A percentile compares a stretch with the other conserved stretches of the same genome.
phyloP scores from a whole-genome alignment of 495 filamentous ascomycete genomes.

The Tuber borchii region DNA sequence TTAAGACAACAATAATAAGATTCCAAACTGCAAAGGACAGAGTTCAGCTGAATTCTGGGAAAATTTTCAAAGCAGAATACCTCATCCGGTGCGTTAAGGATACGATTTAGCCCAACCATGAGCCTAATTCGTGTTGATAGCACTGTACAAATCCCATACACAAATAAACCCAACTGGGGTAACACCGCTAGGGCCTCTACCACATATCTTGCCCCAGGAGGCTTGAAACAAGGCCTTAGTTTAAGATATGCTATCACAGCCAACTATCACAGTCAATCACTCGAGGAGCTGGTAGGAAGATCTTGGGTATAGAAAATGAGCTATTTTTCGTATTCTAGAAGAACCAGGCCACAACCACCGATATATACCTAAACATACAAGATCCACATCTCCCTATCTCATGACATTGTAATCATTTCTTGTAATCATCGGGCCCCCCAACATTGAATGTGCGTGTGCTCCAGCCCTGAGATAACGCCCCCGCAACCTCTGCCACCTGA shows the following conservation, averaged over 20 bases:
- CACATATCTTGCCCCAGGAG: constrained; percentile 51
- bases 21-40: not conserved
- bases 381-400: not conserved
- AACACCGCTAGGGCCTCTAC: constrained; percentile 60
- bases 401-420: not conserved
- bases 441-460: not conserved
- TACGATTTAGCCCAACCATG: not conserved
- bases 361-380: not conserved
- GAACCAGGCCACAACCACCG: not conserved
- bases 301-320: not conserved
- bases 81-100: not conserved
- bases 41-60: not conserved
- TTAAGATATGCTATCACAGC: not conserved
- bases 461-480: not conserved
- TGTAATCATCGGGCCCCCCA: not conserved
- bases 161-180: constrained; percentile 59
- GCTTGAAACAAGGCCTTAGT: not conserved
- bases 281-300: not conserved
- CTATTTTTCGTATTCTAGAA: not conserved
- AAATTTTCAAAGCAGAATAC: not conserved
- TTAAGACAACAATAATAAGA: not conserved
- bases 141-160: constrained; percentile 51
- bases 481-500: not conserved
- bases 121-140: constrained; percentile 21
- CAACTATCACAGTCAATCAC: not conserved